Conservation (phyloP, 83 land plant species). For the Thuja plicata region DNA sequence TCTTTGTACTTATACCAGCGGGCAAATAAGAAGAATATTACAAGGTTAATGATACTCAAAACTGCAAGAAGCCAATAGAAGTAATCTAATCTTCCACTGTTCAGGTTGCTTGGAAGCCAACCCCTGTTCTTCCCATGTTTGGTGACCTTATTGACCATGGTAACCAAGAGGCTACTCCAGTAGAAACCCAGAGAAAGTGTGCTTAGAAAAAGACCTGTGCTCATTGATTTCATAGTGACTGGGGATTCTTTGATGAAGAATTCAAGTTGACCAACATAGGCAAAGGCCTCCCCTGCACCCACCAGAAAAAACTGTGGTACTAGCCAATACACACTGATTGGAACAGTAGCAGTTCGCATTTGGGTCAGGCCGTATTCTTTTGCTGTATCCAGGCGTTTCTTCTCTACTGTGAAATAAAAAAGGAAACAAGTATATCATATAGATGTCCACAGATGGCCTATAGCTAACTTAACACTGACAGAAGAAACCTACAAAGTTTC, state of each 20-base stretch:
- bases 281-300: conserved; percentile 70
- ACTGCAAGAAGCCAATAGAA: conserved; percentile 74
- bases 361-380: neutral
- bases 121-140: conserved; percentile 2
- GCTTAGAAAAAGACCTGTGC: conserved; percentile 49
- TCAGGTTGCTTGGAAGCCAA: conserved; percentile 55
- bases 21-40: conserved; percentile 34
- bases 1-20: conserved; percentile 47
- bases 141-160: conserved; percentile 46
- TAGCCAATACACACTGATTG: conserved; percentile 65
- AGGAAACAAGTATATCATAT: neutral
- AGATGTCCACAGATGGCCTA: neutral
- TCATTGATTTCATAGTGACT: conserved; percentile 64
- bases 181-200: conserved; percentile 66
- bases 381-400: conserved; percentile 28
- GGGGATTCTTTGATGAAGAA: conserved; percentile 70
- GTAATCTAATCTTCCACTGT: conserved; percentile 46
- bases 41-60: conserved; percentile 44
- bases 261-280: conserved; percentile 69
- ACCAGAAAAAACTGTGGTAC: conserved; percentile 58
- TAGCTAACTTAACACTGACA: neutral
- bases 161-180: conserved; percentile 53
- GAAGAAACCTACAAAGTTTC: neutral
- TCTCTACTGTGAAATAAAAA: conserved; percentile 30
- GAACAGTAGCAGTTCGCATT: neutral